A percentile compares a stretch with the other conserved stretches of the same genome.
Evolutionary conservation across 306 rosid genomes (phyloP).

Genomic region (Cicer pinnatifidum): DNA sequence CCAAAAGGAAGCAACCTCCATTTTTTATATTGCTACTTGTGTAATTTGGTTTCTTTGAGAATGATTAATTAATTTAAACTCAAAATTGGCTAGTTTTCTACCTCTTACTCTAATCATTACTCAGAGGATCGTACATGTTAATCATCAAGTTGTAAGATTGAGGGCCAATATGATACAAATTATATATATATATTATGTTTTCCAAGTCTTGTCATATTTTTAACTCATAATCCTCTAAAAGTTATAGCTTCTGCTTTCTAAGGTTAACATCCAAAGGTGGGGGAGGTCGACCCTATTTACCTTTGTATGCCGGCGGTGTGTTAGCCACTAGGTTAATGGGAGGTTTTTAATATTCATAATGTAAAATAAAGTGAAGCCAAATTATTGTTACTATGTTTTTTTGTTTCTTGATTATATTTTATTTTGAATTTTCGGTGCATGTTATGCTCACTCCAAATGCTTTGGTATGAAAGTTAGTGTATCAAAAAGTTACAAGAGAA

Average conservation of each 20-base stretch:
- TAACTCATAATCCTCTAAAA: constrained; percentile 36
- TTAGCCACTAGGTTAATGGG: constrained; percentile 57
- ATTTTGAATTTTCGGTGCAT: background rate
- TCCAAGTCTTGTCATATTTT: constrained; percentile 10
- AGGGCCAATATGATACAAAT: constrained; percentile 22
- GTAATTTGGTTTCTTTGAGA: constrained; percentile 13
- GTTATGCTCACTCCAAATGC: constrained; percentile 12
- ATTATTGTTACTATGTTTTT: constrained; percentile 34
- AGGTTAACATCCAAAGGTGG: constrained; percentile 42
- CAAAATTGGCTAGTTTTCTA: background rate
- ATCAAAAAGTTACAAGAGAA: background rate
- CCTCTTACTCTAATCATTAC: constrained; percentile 29
- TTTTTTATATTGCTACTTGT: constrained; percentile 29
- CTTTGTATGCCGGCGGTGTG: constrained; percentile 72
- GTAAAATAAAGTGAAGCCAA: constrained; percentile 19
- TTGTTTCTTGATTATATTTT: background rate
- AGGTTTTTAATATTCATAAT: constrained; percentile 30
- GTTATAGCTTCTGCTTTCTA: constrained; percentile 46
- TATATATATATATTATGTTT: constrained; percentile 1
- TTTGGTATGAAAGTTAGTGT: constrained; percentile 13
- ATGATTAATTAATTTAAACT: constrained; percentile 36
- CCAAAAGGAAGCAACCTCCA: constrained; percentile 37
- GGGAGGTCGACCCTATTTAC: constrained; percentile 52
- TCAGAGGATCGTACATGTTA: background rate
- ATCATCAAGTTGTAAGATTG: constrained; percentile 41